Conservation (phyloP, 148 eudicot genomes). For the Salicornia ramosissima region DNA sequence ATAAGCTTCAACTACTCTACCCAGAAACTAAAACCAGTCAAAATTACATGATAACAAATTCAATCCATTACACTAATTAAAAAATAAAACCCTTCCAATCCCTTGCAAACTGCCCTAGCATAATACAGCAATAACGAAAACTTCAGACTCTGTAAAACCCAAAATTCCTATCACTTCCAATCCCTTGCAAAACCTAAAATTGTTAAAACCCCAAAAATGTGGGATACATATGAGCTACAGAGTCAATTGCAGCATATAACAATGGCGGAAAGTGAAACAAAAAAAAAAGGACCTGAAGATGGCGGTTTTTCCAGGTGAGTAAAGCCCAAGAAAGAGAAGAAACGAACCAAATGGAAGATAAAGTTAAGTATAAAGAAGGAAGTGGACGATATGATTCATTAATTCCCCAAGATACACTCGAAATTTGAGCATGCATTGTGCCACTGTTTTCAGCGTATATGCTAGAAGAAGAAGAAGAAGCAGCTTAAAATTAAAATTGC, state of each 20-base stretch:
- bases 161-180: background rate
- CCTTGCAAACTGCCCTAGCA: background rate
- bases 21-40: slow-evolving; percentile 11
- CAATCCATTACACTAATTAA: background rate
- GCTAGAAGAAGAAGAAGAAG: background rate
- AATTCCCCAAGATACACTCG: slow-evolving; percentile 21
- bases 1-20: slow-evolving; percentile 24
- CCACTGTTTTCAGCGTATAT: no score
- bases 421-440: background rate
- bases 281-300: slow-evolving; percentile 62
- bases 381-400: slow-evolving; percentile 68
- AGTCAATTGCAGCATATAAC: background rate
- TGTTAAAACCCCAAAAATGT: background rate
- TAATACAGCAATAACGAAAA: background rate
- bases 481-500: background rate
- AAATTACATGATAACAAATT: slow-evolving; percentile 11
- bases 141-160: background rate
- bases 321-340: slow-evolving; percentile 64
- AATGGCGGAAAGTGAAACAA: background rate
- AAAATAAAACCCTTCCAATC: background rate
- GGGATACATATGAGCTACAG: no score
- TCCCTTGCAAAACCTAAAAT: no score
- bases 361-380: slow-evolving; percentile 61
- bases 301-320: slow-evolving; percentile 66
- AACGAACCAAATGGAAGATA: slow-evolving; percentile 61